A percentile compares a stretch with the other conserved stretches of the same genome.
These are phyloP conservation scores for Leccinum huronense DNA, from an alignment of 1,284 basidiomycete species.

Conservation along the genomic window DNA sequence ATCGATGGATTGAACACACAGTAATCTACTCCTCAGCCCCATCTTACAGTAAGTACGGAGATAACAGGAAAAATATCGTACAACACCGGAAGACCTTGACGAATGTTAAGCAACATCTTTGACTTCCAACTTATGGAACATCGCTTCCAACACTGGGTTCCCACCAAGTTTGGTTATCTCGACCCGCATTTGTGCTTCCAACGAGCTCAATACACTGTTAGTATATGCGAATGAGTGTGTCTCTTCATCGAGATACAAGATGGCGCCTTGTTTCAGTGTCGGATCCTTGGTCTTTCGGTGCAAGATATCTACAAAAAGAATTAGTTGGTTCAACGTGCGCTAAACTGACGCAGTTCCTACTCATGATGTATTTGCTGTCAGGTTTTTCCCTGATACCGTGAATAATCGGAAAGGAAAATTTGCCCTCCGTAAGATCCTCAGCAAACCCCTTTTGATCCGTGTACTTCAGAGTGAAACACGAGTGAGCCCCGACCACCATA, in stretches of 20 bases:
- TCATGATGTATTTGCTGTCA: background rate
- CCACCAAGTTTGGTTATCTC: background rate
- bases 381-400: constrained; percentile 2
- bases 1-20: background rate
- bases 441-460: background rate
- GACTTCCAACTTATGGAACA: background rate
- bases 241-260: background rate
- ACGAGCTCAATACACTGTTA: background rate
- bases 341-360: background rate
- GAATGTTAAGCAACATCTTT: background rate
- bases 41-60: background rate
- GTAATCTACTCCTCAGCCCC: background rate
- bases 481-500: background rate
- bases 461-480: background rate
- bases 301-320: background rate
- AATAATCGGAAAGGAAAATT: constrained; percentile 1
- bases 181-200: background rate
- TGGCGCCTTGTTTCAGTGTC: background rate
- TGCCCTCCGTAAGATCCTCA: background rate
- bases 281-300: background rate
- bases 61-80: background rate
- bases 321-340: background rate
- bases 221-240: background rate
- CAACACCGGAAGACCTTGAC: background rate
- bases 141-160: background rate